Evolutionary conservation across 768 basidiomycete genomes (phyloP).

Genomic region (Tylopilus plumbeoviolaceoides): DNA sequence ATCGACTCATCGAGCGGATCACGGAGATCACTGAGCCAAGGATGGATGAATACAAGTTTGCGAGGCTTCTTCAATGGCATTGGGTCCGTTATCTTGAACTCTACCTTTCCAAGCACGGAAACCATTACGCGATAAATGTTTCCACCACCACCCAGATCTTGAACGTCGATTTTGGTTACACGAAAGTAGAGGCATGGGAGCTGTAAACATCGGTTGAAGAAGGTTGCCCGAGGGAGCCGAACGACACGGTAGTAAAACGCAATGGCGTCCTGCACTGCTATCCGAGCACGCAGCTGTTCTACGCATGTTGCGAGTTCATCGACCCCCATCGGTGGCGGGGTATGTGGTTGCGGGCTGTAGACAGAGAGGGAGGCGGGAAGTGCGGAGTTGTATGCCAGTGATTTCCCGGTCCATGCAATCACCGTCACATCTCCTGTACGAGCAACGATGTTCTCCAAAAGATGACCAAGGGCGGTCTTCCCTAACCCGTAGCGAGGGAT

Average conservation of each 20-base stretch:
- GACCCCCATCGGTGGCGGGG: neutral
- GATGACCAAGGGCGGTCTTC: neutral
- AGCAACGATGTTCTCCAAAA: constrained; percentile 6
- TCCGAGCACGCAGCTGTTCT: neutral
- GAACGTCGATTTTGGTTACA: neutral
- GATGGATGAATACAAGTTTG: constrained; percentile 2
- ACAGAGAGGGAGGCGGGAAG: constrained; percentile 7
- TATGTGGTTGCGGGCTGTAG: neutral
- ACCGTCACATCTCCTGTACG: constrained; percentile 7
- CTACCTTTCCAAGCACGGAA: neutral
- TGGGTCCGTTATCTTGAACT: neutral
- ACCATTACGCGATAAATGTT: neutral
- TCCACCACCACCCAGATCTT: neutral
- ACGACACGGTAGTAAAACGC: neutral
- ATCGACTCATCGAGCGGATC: no score
- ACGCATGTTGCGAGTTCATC: neutral
- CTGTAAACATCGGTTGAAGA: neutral
- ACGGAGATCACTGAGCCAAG: constrained; percentile 8
- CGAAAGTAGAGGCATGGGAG: neutral
- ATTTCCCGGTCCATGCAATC: constrained; percentile 6
- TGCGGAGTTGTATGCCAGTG: constrained; percentile 6
- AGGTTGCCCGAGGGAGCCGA: neutral
- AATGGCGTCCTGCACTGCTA: neutral
- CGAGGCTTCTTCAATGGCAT: neutral
- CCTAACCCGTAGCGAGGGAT: constrained; percentile 5